Conservation (phyloP, 208 protist species). For the Wallacemonas rigidus region DNA sequence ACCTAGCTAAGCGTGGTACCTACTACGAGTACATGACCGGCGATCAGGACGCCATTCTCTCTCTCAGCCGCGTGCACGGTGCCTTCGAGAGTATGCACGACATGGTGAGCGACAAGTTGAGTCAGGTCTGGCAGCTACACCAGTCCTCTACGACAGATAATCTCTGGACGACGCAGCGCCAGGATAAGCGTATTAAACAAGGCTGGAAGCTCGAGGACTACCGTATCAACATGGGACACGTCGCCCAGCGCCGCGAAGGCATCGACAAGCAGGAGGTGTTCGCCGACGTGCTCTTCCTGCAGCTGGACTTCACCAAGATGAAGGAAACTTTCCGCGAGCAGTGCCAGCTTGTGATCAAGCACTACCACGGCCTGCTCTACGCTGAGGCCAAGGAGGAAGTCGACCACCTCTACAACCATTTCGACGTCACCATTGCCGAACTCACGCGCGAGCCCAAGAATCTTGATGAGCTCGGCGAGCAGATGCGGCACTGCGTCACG, state of each 20-base stretch:
- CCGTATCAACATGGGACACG: conserved; percentile 94
- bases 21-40: conserved; percentile 96
- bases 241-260: conserved; percentile 90
- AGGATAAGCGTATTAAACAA: conserved; percentile 93
- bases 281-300: conserved; percentile 94
- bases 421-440: conserved; percentile 67
- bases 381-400: conserved; percentile 92
- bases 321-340: conserved; percentile 96
- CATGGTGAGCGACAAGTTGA: conserved; percentile 94
- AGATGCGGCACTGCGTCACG: conserved; percentile 81
- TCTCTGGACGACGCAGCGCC: conserved; percentile 94
- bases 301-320: conserved; percentile 96
- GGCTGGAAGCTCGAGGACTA: conserved; percentile 94
- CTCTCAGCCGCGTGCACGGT: conserved; percentile 87
- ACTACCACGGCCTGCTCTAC: conserved; percentile 96
- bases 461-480: conserved; percentile 93
- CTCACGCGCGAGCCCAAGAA: conserved; percentile 90
- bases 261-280: conserved; percentile 97
- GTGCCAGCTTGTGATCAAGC: conserved; percentile 95
- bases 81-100: conserved; percentile 91
- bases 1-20: conserved; percentile 60
- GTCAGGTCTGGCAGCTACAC: conserved; percentile 95
- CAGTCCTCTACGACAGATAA: conserved; percentile 95
- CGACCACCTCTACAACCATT: conserved; percentile 87
- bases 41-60: conserved; percentile 94